Evolutionary conservation across 2,329 filamentous ascomycete species (phyloP).

Genomic region (Botrytis fragariae): DNA sequence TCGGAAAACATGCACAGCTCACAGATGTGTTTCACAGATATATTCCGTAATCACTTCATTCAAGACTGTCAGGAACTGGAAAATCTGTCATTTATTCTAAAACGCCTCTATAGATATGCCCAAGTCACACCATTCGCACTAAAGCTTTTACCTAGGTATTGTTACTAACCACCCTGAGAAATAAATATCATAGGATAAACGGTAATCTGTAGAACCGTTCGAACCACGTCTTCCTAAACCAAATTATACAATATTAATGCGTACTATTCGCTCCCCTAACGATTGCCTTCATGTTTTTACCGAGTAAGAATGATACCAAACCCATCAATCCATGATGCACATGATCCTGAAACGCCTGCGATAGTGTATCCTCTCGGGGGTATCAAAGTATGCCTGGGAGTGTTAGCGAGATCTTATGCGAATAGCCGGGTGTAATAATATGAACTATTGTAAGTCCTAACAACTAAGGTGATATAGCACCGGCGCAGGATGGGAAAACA

Average conservation of each 20-base stretch:
- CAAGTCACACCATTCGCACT: constrained; percentile 6
- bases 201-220: constrained; percentile 5
- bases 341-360: constrained; percentile 82
- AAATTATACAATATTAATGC: constrained; percentile 20
- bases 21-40: neutral
- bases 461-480: neutral
- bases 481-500: constrained; percentile 31
- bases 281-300: constrained; percentile 37
- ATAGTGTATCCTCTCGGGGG: constrained; percentile 86
- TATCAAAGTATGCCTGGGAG: constrained; percentile 74
- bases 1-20: neutral
- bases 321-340: constrained; percentile 77
- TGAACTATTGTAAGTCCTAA: neutral
- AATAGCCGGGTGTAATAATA: neutral
- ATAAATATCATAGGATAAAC: constrained; percentile 3
- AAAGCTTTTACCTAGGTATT: constrained; percentile 11
- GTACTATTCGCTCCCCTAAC: neutral
- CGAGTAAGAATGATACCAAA: constrained; percentile 78
- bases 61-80: neutral
- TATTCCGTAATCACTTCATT: neutral
- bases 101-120: constrained; percentile 9
- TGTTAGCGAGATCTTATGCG: neutral
- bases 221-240: constrained; percentile 5
- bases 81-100: constrained; percentile 20
- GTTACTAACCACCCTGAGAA: constrained; percentile 7